Conservation (phyloP, 345 rosid genomes). For the Zanthoxylum bungeanum region DNA sequence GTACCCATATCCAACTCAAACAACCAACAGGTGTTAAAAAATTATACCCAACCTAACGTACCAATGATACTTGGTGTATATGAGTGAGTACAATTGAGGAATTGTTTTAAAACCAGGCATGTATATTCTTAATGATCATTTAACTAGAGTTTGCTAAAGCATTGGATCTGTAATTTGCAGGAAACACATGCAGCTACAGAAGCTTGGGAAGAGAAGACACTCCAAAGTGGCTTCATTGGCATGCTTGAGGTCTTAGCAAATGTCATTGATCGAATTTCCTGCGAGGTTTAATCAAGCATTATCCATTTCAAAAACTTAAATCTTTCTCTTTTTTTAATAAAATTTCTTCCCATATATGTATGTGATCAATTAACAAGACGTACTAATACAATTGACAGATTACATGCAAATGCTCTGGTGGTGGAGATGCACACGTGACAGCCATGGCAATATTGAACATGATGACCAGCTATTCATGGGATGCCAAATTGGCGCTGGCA, state of each 20-base stretch:
- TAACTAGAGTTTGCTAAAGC: slow-evolving; percentile 10
- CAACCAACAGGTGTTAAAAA: too few relatives aligned
- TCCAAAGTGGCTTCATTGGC: slow-evolving; percentile 15
- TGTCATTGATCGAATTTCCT: slow-evolving; percentile 59
- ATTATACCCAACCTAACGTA: too few relatives aligned
- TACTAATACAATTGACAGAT: slow-evolving; percentile 39
- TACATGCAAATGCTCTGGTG: slow-evolving; percentile 52
- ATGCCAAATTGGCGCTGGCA: slow-evolving; percentile 68
- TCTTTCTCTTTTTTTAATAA: neutral
- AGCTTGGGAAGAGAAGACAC: slow-evolving; percentile 38
- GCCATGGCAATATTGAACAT: slow-evolving; percentile 50
- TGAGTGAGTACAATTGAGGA: too few relatives aligned
- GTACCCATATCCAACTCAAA: too few relatives aligned
- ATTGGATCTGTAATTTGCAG: slow-evolving; percentile 6
- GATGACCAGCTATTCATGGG: slow-evolving; percentile 66
- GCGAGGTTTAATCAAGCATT: slow-evolving; percentile 42
- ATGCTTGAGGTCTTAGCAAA: slow-evolving; percentile 44
- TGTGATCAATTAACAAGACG: neutral
- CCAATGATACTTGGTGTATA: too few relatives aligned
- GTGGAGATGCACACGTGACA: slow-evolving; percentile 57
- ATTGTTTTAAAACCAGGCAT: too few relatives aligned
- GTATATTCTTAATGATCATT: too few relatives aligned
- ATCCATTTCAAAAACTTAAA: neutral
- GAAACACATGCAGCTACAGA: slow-evolving; percentile 13
- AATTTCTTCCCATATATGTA: neutral